Evolutionary conservation across 805 yeast genomes (phyloP), one percentile per base, ranked within the genome.

Genomic region (Wickerhamiella sorbophila): DNA sequence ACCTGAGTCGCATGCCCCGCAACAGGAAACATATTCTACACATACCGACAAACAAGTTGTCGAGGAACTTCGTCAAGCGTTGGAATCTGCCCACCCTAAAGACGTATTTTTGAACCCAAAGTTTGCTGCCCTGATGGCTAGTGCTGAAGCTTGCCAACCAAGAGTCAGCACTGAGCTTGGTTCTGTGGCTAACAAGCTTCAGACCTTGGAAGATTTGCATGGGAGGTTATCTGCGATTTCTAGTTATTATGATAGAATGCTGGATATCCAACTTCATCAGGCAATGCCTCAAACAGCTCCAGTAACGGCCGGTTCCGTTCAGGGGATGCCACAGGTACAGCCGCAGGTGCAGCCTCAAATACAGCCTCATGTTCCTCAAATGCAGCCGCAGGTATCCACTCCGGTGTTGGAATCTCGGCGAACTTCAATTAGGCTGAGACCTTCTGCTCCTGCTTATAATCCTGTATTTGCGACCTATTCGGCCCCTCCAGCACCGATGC

Each of bases 251-350:
- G 53, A 53, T 41, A 36, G 45, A 24, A 42, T 53, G 24, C 37
- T 53, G 14, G 56, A 53, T 17, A 48, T 47, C 12, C 55, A 52
- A 40, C 49, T 53, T 8, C 44, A 45, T 14, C 51, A 51, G 4
- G 48, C 45, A 3, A 33, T 29, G 10, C 22, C 24, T 31, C 42
- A 35, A 9, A 34, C 15, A n/a, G 31, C 16, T 19, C 33, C 43
- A 5, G 22, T 17, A 26, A 33, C 8, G 19, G 8, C 37, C 5
- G 33, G 14, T 1, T 19, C 34, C 6, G 29, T n/a, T 12, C 21
- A 18, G 15, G 10, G 15, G n/a, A 15, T 12, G 21, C 22, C 31
- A 16, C 12, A 27, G 36, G 38, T 10, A 8, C 17, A 38, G 24
- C 37, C 40, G 6, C 36, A 24, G 19, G 34, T 21, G 17, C 33